phyloP scores from a whole-genome alignment of 805 yeast species.

The Pichia ethanolica region DNA sequence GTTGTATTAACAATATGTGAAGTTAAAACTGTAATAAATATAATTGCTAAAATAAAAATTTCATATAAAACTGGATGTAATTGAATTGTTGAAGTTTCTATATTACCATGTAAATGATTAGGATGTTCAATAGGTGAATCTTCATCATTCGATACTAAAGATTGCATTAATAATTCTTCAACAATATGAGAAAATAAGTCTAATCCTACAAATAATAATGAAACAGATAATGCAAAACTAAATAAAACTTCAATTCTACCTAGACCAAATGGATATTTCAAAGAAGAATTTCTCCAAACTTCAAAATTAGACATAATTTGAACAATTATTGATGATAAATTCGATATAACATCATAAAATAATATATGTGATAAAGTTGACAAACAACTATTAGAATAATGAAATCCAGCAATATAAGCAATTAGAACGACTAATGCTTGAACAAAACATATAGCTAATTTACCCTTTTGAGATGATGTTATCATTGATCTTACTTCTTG shows the following conservation, averaged over 20 bases:
- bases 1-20: constrained; percentile 20
- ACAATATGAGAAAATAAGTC: constrained; percentile 82
- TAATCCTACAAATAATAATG: constrained; percentile 83
- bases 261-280: constrained; percentile 85
- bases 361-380: constrained; percentile 80
- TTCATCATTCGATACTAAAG: constrained; percentile 14
- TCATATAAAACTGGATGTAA: constrained; percentile 24
- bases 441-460: constrained; percentile 48
- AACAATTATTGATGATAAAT: constrained; percentile 59
- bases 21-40: constrained; percentile 28
- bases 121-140: background rate
- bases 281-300: constrained; percentile 78
- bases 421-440: constrained; percentile 50
- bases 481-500: constrained; percentile 58
- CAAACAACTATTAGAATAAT: constrained; percentile 49
- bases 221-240: constrained; percentile 80
- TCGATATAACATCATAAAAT: constrained; percentile 80
- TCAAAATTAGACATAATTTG: constrained; percentile 85
- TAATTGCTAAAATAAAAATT: constrained; percentile 18
- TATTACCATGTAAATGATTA: constrained; percentile 19
- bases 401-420: constrained; percentile 55
- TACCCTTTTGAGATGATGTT: constrained; percentile 47
- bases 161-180: constrained; percentile 57
- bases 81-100: constrained; percentile 6
- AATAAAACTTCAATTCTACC: constrained; percentile 85